Base-by-base conservation (phyloP, 1,139 yeast genomes). In the Pichia sp. region DNA sequence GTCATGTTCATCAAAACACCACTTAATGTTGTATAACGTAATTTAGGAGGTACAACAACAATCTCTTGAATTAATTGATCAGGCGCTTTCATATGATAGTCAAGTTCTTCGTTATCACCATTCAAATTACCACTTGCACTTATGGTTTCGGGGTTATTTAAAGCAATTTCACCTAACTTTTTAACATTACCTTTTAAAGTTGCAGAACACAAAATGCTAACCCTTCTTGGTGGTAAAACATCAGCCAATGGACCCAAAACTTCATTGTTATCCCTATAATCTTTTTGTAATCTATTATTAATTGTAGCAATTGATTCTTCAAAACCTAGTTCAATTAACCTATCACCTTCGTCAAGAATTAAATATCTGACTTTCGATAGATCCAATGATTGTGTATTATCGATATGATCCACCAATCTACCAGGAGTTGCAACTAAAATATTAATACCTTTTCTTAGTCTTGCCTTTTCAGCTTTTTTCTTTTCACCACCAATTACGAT, bases 401-500 rank as follows among this genome's bases (percentile, higher is more conserved):
- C 96, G 60, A 93, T 81, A 72, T 93, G 99, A 67, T 93, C 99
- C 5, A 88, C 86, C 51, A 90, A 73, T 59, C 97, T 76, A 49
- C 97, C 97, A 1, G 97, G 97, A 0, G 97, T 90, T 22, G 95
- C 96, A 41, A 90, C 93, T 30, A 90, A 74, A 43, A 90, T 80
- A 65, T 90, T 90, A 42, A 88, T 91, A 52, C 97, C 97, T 66
- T 89, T 89, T 60, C 97, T 76, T 42, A 90, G 72, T 61, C 97
- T 73, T 4, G 96, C 96, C 73, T 90, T 90, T 68, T 90, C 97
- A 2, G 93, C 79, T 65, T 90, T 91, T 66, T 89, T 89, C 76
- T 89, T 88, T 65, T 90, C 97, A 48, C 97, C 97, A 60, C 97
- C 97, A 68, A 90, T 88, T 27, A 90, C 95, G 39, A 90, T 81